Base-by-base conservation (phyloP, 192 early-diverging fungal species). In the Linderina pennispora region DNA sequence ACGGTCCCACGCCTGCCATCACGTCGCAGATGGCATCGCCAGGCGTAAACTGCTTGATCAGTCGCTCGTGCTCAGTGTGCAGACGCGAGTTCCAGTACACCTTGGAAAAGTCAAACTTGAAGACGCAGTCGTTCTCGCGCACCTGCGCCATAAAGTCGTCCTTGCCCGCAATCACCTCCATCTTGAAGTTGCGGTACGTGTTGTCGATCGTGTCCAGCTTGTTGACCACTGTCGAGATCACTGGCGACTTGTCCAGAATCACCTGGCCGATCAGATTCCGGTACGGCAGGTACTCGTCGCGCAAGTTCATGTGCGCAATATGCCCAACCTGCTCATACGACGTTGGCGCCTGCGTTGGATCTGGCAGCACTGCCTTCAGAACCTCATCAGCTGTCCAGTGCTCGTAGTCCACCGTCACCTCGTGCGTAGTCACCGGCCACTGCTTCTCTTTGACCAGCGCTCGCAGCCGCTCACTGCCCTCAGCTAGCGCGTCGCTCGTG, bases 81-180 rank as follows among this genome's bases (percentile, higher is more conserved):
- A 99, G 77, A 9, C 97, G 81, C 4, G 94, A 96, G 75, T 99
- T 99, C 97, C 97, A 99, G 68, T 99, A 99, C 4, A 99, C 97
- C 43, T 88, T 80, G 11, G 94, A 89, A 58, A 94, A 97, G 49
- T 99, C 95, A 47, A 99, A 91, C 38, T 76, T 63, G 64, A 98
- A 97, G 45, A 63, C 76, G 71, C 94, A 97, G 14, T 82, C 83
- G 61, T 90, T 89, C 55, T 99, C 97, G 43, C 83, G 80, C 60
- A 94, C 76, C 58, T 89, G 83, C 0, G 93, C 86, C 31, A 92
- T 65, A 75, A 90, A 87, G 47, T 96, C 76, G 25, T 84, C 63
- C n/a, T 83, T 75, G 24, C 95, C 93, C 7, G 92, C 95, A 8
- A 99, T 59, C 13, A 99, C 61, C 55, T 99, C 97, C 92, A 99